Base-by-base conservation (phyloP, 306 rosid species). In the Geum urbanum region DNA sequence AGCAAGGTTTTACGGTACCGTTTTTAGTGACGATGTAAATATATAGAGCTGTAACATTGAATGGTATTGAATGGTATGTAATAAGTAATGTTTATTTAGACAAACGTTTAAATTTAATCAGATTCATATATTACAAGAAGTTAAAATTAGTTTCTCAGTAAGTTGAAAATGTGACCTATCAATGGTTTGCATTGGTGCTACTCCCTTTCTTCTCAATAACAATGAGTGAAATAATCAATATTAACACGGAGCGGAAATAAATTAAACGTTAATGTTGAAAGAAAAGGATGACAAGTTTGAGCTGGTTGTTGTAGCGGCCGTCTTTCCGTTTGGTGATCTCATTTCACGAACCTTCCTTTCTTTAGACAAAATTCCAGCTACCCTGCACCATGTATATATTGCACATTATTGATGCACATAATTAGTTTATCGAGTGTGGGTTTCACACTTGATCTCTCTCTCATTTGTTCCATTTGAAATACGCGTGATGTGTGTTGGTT, bases 321-420 rank as follows among this genome's bases (percentile, higher is more conserved):
- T 59, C 22, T 59, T 59, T 37, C 65, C 65, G 6, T 59, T 44
- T 37, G 65, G 65, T 1, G 65, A 59, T 59, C 65, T 59, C 65
- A 59, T 59, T 59, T 59, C 65, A n/a, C 65, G 65, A 9, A 59
- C 65, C 40, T 45, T 59, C 46, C 65, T 59, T 59, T 59, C 65
- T 3, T 15, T 59, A 1, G 65, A 59, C 65, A 59, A 59, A 59
- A 59, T 59, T 59, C 65, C 46, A 59, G 65, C 65, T 7, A 59
- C 65, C 46, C 65, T 59, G 46, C 6, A 32, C 37, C 37, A 32
- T 3, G 2, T 32, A 32, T 32, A 32, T 32, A 32, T 32, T 32
- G 37, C 3, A 13, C 20, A 35, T 6, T 27, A 13, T 7, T 58
- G 7, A 13, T 58, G 18, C 19, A 27, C 9, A 39, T 27, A 32